Conservation (phyloP, 2,329 filamentous ascomycete genomes). For the Microdochium nivale region DNA sequence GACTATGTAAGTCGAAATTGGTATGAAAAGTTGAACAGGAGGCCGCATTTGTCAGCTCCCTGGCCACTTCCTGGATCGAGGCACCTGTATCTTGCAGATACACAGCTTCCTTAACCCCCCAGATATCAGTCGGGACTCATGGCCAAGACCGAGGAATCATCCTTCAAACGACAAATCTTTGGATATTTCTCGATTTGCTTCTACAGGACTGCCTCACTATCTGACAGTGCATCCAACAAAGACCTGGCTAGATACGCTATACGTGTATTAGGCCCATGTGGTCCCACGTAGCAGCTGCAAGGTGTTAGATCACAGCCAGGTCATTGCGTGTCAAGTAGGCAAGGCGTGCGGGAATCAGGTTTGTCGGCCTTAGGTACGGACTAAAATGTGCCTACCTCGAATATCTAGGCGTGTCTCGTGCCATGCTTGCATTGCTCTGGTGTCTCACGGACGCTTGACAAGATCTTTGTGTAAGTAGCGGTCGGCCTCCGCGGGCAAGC, state of each 20-base stretch:
- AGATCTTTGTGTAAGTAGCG: too few relatives aligned
- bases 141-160: too few relatives aligned
- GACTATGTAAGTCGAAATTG: slow-evolving; percentile 22
- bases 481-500: too few relatives aligned
- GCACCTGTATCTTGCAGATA: slow-evolving; percentile 25
- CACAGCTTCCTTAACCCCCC: slow-evolving; percentile 19
- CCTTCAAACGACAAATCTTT: slow-evolving; percentile 16
- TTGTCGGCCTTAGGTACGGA: too few relatives aligned
- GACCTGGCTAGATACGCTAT: slow-evolving; percentile 26
- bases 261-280: slow-evolving; percentile 26
- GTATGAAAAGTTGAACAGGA: slow-evolving; percentile 33
- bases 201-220: slow-evolving; percentile 18
- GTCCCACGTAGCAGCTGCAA: slow-evolving; percentile 32
- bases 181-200: slow-evolving; percentile 20
- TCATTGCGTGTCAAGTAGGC: background rate
- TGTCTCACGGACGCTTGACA: too few relatives aligned
- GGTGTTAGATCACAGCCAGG: background rate
- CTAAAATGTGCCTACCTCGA: background rate
- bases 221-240: slow-evolving; percentile 18
- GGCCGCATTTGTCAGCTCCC: slow-evolving; percentile 17
- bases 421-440: slow-evolving; percentile 6
- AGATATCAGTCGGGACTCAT: background rate
- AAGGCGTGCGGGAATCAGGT: too few relatives aligned
- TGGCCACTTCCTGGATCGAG: slow-evolving; percentile 15
- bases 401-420: slow-evolving; percentile 20